These are phyloP conservation scores for Thalassiosira oceanica DNA, from an alignment of 352 stramenopile genomes.

Conservation along the genomic window DNA sequence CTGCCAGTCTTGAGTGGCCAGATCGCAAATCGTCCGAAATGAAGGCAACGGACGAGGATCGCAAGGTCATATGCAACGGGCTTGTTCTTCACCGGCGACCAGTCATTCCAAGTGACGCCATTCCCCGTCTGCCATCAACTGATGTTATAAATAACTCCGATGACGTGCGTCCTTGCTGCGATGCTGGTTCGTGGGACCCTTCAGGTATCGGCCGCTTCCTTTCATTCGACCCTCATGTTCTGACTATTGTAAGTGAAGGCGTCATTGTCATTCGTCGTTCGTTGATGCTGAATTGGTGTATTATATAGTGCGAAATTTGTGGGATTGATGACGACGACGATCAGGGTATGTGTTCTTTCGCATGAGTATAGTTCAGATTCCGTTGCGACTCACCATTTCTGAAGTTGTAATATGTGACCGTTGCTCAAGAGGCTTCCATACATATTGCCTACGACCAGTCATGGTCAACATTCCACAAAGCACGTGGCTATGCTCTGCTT, in stretches of 20 bases:
- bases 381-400: not conserved
- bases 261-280: slow-evolving; percentile 3
- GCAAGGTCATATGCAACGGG: too few relatives aligned
- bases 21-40: too few relatives aligned
- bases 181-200: slow-evolving; percentile 34
- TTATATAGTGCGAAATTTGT: slow-evolving; percentile 33
- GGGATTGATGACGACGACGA: slow-evolving; percentile 45
- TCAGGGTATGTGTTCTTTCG: slow-evolving; percentile 6
- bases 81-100: too few relatives aligned
- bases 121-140: not conserved
- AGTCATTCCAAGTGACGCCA: too few relatives aligned
- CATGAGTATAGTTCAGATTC: slow-evolving; percentile 1
- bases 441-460: slow-evolving; percentile 49
- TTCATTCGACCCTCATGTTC: slow-evolving; percentile 33
- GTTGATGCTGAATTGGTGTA: not conserved
- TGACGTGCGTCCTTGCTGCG: slow-evolving; percentile 27
- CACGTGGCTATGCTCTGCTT: slow-evolving; percentile 40
- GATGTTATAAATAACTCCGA: slow-evolving; percentile 30
- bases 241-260: slow-evolving; percentile 22
- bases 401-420: slow-evolving; percentile 50
- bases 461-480: slow-evolving; percentile 52
- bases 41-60: too few relatives aligned
- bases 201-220: slow-evolving; percentile 19
- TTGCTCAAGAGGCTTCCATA: slow-evolving; percentile 53
- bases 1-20: slow-evolving; percentile 43